Percentiles rank a stretch among this genome's conserved stretches.
phyloP scores from a whole-genome alignment of 768 basidiomycete species.

The Tulasnella sp. region DNA sequence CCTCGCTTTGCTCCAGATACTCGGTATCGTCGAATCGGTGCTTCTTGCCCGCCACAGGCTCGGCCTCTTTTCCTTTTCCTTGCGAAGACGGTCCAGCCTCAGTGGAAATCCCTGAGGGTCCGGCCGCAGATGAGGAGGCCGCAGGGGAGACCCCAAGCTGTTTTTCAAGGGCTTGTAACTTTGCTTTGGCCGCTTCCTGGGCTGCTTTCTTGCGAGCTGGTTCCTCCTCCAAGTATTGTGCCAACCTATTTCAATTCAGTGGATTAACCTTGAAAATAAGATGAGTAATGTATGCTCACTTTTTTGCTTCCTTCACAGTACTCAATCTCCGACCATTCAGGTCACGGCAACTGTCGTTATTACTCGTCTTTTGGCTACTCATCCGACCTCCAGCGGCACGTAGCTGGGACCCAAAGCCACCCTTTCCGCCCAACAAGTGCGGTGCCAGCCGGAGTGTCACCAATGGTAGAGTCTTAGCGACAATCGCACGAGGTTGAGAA shows the following conservation, averaged over 20 bases:
- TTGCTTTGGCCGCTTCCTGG: conserved; percentile 63
- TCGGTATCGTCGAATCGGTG: conserved; percentile 85
- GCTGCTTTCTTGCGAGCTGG: conserved; percentile 68
- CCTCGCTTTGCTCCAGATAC: conserved; percentile 81
- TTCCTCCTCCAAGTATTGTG: conserved; percentile 75
- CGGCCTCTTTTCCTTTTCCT: conserved; percentile 29
- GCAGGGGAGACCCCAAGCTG: conserved; percentile 52
- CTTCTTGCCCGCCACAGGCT: conserved; percentile 54
- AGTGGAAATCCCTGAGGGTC: conserved; percentile 24
- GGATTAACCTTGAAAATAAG: background rate
- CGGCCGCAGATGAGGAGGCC: conserved; percentile 23
- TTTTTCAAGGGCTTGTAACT: conserved; percentile 73
- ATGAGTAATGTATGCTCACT: conserved; percentile 36
- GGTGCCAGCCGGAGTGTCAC: conserved; percentile 65
- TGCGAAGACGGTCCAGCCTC: conserved; percentile 19
- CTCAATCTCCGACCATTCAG: conserved; percentile 79
- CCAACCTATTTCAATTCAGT: conserved; percentile 39
- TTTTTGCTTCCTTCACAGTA: conserved; percentile 93
- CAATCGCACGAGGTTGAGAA: conserved; percentile 24
- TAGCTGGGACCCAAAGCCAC: conserved; percentile 93
- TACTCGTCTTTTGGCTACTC: conserved; percentile 90
- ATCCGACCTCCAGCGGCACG: conserved; percentile 95
- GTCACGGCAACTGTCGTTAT: conserved; percentile 90
- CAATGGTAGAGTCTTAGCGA: conserved; percentile 27
- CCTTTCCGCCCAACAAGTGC: conserved; percentile 78